Evolutionary conservation across 176 grass and related monocot species (phyloP), one percentile per base, ranked within the genome.

Genomic region (Aegilops umbellulata): DNA sequence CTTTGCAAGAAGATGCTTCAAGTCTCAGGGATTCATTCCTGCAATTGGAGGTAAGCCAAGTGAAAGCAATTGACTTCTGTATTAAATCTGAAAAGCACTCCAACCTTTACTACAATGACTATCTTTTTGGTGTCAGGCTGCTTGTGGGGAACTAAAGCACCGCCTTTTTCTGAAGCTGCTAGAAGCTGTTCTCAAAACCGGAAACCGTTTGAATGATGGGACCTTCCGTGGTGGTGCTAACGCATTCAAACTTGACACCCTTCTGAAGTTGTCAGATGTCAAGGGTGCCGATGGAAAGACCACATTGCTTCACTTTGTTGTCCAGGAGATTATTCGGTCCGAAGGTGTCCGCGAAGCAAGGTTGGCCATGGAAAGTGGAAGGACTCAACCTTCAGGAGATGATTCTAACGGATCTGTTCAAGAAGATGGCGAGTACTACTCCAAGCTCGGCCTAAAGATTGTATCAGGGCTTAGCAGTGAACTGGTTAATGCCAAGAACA

Each of bases 151-250:
- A 79, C 90, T 98, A 51, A 95, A 88, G 39, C 89, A 85, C 46
- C 86, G 93, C 14, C 86, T 98, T 23, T 98, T 98, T 77, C 83
- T 94, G 74, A 98, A 98, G 34, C 82, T 98, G 38, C 86, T 98
- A 64, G 96, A 98, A 88, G 96, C 90, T 44, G 90, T 95, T 79
- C 91, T 98, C 42, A 98, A 98, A 89, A 92, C 94, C 3, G 94
- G 96, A n/a, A 98, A 95, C 62, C 88, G 88, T 51, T 90, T 98
- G 83, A 98, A 98, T 85, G 92, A 90, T 69, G 97, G 91, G 42
- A 95, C 97, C 64, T 90, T 89, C 72, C 94, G 53, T 77, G 93
- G 94, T 71, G 93, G 88, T 44, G 97, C 97, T 74, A 90, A 92
- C 60, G 94, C 97, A 42, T 92, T 98, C 86, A 98, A 98, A 65